Evolutionary conservation across 2,329 filamentous ascomycete species (phyloP).

Genomic region (Gaeumannomyces sp.): DNA sequence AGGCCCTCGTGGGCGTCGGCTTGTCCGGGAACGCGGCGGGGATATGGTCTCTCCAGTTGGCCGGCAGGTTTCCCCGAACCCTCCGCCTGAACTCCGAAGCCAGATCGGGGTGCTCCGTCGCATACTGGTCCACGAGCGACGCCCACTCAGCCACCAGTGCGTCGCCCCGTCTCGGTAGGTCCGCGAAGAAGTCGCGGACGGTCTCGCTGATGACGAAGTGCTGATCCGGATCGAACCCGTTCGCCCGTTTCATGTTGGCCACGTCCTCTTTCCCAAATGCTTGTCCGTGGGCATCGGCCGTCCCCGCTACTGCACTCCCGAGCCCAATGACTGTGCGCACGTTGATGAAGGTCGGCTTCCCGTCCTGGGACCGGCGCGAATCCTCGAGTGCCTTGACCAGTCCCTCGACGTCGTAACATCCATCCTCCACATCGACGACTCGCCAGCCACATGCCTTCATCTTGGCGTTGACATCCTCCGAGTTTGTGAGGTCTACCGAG

Average conservation of each 20-base stretch:
- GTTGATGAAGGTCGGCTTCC: slow-evolving; percentile 42
- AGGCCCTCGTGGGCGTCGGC: slow-evolving; percentile 41
- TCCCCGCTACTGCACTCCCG: slow-evolving; percentile 37
- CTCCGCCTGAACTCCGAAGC: slow-evolving; percentile 38
- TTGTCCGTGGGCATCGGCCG: slow-evolving; percentile 50
- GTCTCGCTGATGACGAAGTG: slow-evolving; percentile 38
- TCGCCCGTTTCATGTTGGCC: slow-evolving; percentile 44
- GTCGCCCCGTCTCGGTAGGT: slow-evolving; percentile 39
- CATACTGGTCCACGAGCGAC: slow-evolving; percentile 22
- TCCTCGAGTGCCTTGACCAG: slow-evolving; percentile 38
- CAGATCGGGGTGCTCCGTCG: slow-evolving; percentile 19
- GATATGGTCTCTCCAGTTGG: slow-evolving; percentile 44
- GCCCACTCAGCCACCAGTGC: slow-evolving; percentile 42
- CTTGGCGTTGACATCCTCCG: slow-evolving; percentile 48
- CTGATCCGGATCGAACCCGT: slow-evolving; percentile 42
- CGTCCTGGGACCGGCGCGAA: slow-evolving; percentile 27
- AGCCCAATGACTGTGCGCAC: slow-evolving; percentile 50
- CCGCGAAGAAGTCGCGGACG: slow-evolving; percentile 46
- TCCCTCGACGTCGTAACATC: slow-evolving; percentile 38
- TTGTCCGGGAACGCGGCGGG: slow-evolving; percentile 42
- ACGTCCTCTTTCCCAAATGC: slow-evolving; percentile 49
- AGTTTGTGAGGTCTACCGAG: slow-evolving; percentile 43
- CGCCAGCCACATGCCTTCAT: slow-evolving; percentile 48
- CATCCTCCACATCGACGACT: slow-evolving; percentile 44
- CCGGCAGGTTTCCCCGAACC: slow-evolving; percentile 39